Percentiles rank a stretch among this genome's conserved stretches.
phyloP scores from a whole-genome alignment of 805 yeast genomes.

The Grigorovia yakushimaensis region DNA sequence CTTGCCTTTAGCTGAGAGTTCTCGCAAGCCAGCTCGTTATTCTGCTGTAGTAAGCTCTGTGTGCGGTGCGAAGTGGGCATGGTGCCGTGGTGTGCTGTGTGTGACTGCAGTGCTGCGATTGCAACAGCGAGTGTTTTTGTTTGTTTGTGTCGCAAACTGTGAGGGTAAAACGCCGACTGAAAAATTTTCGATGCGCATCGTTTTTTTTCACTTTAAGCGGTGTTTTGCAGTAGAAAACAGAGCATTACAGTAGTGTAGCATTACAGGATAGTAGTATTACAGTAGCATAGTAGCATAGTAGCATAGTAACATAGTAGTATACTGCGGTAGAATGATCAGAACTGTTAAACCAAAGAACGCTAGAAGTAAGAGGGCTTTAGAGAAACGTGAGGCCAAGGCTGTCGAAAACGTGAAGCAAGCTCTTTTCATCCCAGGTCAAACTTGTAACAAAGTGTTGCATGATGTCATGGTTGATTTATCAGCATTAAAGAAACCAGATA shows the following conservation, averaged over 20 bases:
- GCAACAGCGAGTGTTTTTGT: too few species aligned
- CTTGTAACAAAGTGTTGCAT: slow-evolving; percentile 68
- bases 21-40: slow-evolving; percentile 49
- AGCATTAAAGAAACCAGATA: slow-evolving; percentile 84
- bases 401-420: slow-evolving; percentile 87
- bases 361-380: slow-evolving; percentile 89
- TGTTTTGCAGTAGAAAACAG: too few species aligned
- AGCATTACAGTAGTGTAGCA: too few species aligned
- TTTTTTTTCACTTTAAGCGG: background rate
- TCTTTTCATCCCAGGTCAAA: slow-evolving; percentile 82
- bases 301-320: background rate
- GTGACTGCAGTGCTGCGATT: too few species aligned
- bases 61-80: background rate
- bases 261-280: too few species aligned
- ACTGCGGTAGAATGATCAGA: slow-evolving; percentile 28
- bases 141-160: background rate
- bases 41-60: slow-evolving; percentile 25
- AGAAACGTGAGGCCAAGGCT: slow-evolving; percentile 76
- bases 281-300: too few species aligned
- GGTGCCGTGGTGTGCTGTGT: background rate
- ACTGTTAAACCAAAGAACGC: slow-evolving; percentile 82
- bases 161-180: background rate
- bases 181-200: background rate
- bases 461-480: slow-evolving; percentile 83
- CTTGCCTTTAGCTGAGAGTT: slow-evolving; percentile 44